Evolutionary conservation across 306 rosid genomes (phyloP), one percentile per base, ranked within the genome.

Genomic region (Citrullus mucosospermus): DNA sequence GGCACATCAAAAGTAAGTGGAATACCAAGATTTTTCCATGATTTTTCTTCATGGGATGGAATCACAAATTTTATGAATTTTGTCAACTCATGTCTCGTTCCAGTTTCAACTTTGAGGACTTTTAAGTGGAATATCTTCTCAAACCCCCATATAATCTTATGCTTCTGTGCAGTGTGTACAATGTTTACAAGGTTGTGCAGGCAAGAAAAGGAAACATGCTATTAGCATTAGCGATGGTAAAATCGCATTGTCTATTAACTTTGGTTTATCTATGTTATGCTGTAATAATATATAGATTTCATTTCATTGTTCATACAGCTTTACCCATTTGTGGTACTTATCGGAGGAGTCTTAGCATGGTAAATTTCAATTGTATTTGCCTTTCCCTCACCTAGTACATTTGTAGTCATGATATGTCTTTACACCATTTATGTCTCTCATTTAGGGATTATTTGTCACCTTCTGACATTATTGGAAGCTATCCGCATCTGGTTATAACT

Each of bases 391-490:
- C 61, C 55, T 79, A 6, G 34, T 28, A 34, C 60, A 30, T 44
- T 36, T 57, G 32, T 51, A 73, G 22, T 8, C 22, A 17, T 73
- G 46, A 28, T 50, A 44, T 70, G 22, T 32, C 9, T 73, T 73
- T 7, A 73, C 78, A 4, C 28, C 57, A 17, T 30, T 30, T 39
- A 54, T 54, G 61, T 79, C 78, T 81, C 75, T 43, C 81, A 82
- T 73, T 28, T 88, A 92, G 99, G 99, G 90, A 91, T 83, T 86
- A 89, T 83, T 87, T 92, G 87, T 96, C 98, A 81, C 96, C 97
- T 57, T 88, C 96, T 44, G 91, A 89, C 84, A 86, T 92, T 75
- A 74, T 91, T 32, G 83, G 82, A 68, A 89, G 79, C 60, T 90
- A 91, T 85, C 98, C 94, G 56, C 96, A 92, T 89, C 83, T 96